Conservation (phyloP, 2,329 filamentous ascomycete genomes). For the Emericellopsis cladophorae region DNA sequence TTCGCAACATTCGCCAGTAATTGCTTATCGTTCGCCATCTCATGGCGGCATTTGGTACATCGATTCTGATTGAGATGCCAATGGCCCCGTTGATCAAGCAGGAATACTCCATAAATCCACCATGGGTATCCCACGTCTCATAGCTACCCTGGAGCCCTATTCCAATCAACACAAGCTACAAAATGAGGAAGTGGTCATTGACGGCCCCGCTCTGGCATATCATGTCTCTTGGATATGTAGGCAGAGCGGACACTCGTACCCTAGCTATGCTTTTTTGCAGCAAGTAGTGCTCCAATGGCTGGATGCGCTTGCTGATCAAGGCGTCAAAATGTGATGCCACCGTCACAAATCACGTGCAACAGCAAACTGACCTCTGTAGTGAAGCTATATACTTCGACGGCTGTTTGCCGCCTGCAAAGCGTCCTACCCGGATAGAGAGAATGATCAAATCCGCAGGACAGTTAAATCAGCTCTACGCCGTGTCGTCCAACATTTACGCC, state of each 20-base stretch:
- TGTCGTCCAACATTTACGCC: background rate
- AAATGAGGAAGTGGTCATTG: constrained; percentile 41
- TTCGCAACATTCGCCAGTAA: too few relatives aligned
- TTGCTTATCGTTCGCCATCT: too few relatives aligned
- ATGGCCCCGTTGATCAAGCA: too few relatives aligned
- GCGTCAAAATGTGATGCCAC: constrained; percentile 46
- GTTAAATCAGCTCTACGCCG: constrained; percentile 18
- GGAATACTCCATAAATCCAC: background rate
- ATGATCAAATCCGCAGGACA: constrained; percentile 43
- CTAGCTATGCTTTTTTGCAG: constrained; percentile 53
- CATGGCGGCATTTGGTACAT: too few relatives aligned
- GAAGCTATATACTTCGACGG: constrained; percentile 77
- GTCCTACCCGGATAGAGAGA: constrained; percentile 45
- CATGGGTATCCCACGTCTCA: constrained; percentile 51
- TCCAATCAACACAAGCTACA: constrained; percentile 27
- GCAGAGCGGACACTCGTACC: constrained; percentile 36
- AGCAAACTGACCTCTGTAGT: constrained; percentile 6
- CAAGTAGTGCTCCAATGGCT: constrained; percentile 49
- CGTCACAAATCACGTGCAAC: constrained; percentile 2
- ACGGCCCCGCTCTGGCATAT: constrained; percentile 71
- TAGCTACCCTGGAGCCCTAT: constrained; percentile 38
- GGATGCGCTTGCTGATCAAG: constrained; percentile 37
- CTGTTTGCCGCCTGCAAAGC: constrained; percentile 57
- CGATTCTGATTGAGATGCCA: too few relatives aligned
- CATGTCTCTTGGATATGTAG: constrained; percentile 50